phyloP scores from a whole-genome alignment of 139 green algal species.

The Chlorokybus atmophyticus region DNA sequence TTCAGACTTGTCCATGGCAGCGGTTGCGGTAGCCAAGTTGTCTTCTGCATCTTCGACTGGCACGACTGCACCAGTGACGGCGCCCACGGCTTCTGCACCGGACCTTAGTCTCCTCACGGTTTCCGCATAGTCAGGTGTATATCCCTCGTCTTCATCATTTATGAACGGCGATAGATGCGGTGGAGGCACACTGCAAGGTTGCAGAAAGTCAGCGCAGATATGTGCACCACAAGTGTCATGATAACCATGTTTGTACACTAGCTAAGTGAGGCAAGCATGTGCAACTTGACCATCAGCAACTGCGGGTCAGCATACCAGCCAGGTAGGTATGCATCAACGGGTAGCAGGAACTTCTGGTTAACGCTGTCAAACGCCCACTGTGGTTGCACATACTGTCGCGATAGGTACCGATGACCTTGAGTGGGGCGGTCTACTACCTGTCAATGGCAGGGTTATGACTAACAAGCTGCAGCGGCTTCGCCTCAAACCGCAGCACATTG shows the following conservation, averaged over 20 bases:
- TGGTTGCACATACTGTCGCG: slow-evolving; percentile 84
- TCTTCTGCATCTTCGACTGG: slow-evolving; percentile 4
- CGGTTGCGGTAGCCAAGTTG: slow-evolving; percentile 1
- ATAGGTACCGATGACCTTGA: slow-evolving; percentile 53
- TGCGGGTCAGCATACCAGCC: slow-evolving; percentile 33
- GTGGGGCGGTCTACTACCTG: slow-evolving; percentile 22
- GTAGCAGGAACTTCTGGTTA: slow-evolving; percentile 72
- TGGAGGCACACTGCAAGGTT: slow-evolving; percentile 36
- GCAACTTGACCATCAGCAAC: too few species aligned
- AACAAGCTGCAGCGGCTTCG: background rate
- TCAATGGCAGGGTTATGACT: background rate
- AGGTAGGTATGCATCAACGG: slow-evolving; percentile 58
- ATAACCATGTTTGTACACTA: background rate
- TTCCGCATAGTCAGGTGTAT: slow-evolving; percentile 81
- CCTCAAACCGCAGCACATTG: slow-evolving; percentile 1
- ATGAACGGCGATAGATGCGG: slow-evolving; percentile 97
- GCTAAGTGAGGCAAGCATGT: background rate
- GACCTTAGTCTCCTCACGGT: slow-evolving; percentile 60
- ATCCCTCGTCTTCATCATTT: slow-evolving; percentile 75
- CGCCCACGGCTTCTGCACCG: slow-evolving; percentile 3
- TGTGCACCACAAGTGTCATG: background rate
- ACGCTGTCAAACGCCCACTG: slow-evolving; percentile 94
- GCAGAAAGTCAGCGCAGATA: background rate
- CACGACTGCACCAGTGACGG: background rate
- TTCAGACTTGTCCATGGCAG: background rate